Percentiles rank a stretch among this genome's conserved stretches.
These are phyloP conservation scores for Lipomyces yarrowii DNA, from an alignment of 1,139 yeast genomes.

Conservation along the genomic window DNA sequence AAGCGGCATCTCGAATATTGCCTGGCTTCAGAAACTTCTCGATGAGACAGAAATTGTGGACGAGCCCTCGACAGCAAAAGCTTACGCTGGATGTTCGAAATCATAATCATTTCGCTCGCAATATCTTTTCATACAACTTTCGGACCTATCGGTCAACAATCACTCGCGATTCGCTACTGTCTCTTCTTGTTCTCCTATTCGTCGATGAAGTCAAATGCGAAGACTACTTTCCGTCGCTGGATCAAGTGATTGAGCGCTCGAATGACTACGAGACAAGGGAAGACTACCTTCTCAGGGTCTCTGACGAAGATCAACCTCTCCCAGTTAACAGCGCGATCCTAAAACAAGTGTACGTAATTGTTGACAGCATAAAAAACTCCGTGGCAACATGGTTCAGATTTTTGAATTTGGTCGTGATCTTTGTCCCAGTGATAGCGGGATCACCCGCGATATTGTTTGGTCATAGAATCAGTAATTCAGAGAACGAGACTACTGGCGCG, in stretches of 20 bases:
- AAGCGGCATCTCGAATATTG: background rate
- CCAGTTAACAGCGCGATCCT: background rate
- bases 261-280: slow-evolving; percentile 18
- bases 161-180: background rate
- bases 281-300: slow-evolving; percentile 23
- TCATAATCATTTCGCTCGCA: background rate
- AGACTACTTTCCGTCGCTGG: slow-evolving; percentile 21
- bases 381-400: slow-evolving; percentile 67
- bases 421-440: slow-evolving; percentile 67
- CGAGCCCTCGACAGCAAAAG: background rate
- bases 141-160: background rate
- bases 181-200: background rate
- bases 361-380: slow-evolving; percentile 56
- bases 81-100: background rate
- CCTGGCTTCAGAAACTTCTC: background rate
- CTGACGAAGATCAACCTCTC: slow-evolving; percentile 5
- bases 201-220: slow-evolving; percentile 13
- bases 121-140: background rate
- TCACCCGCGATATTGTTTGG: slow-evolving; percentile 73
- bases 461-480: slow-evolving; percentile 43
- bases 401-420: slow-evolving; percentile 63
- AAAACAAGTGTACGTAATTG: background rate
- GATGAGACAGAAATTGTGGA: background rate
- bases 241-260: slow-evolving; percentile 13
- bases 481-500: slow-evolving; percentile 60